Percentiles rank a stretch among this genome's conserved stretches.
Conservation (phyloP, 192 early-diverging fungal genomes). For the Funneliformis geosporum region DNA sequence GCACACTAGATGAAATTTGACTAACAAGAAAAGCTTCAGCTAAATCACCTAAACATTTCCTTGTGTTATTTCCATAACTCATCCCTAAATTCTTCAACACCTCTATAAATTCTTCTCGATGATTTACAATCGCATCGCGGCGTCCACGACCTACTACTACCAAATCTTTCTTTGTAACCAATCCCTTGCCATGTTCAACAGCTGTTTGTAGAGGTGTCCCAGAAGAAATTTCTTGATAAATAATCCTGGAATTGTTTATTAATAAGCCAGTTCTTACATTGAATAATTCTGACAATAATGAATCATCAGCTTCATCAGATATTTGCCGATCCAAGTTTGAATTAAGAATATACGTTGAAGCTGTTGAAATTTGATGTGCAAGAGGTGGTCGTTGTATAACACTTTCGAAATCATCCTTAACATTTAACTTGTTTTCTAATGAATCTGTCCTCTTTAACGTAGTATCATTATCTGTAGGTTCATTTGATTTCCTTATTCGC, state of each 20-base stretch:
- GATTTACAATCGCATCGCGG: not conserved
- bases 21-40: not conserved
- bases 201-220: constrained; percentile 44
- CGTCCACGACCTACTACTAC: constrained; percentile 49
- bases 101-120: not conserved
- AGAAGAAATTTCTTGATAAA: constrained; percentile 32
- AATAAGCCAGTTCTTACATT: not conserved
- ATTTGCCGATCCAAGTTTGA: constrained; percentile 8
- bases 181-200: constrained; percentile 36
- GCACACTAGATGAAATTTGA: not conserved
- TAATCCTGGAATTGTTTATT: constrained; percentile 36
- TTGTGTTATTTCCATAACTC: not conserved
- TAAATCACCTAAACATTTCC: not conserved
- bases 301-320: constrained; percentile 14
- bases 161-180: constrained; percentile 49
- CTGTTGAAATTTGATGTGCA: constrained; percentile 29
- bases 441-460: not conserved
- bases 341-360: constrained; percentile 11
- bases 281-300: constrained; percentile 3
- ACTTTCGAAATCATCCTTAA: too few relatives aligned
- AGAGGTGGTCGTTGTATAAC: not conserved
- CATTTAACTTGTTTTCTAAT: not conserved
- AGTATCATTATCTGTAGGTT: constrained; percentile 16
- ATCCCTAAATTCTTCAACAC: not conserved
- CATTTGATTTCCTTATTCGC: constrained; percentile 42